These are phyloP conservation scores for Dendrocalamus latiflorus DNA, from an alignment of 202 grass and related monocot species.

Conservation along the genomic window DNA sequence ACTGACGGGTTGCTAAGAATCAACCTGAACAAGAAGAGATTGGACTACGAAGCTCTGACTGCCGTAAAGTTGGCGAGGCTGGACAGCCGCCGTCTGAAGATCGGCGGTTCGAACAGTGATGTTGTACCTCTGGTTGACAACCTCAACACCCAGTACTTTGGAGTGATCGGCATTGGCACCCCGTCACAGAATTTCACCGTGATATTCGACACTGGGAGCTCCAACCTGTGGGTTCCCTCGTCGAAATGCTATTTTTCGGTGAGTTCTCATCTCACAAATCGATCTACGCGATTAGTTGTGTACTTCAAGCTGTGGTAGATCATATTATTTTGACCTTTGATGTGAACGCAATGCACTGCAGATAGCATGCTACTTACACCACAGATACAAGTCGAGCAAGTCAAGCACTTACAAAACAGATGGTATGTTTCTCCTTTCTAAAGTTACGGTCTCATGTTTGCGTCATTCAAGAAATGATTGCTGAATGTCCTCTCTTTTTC, in stretches of 20 bases:
- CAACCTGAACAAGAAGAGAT: slow-evolving; percentile 46
- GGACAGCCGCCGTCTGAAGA: slow-evolving; percentile 2
- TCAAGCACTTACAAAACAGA: slow-evolving; percentile 73
- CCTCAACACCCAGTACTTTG: slow-evolving; percentile 75
- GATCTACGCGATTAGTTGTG: not conserved
- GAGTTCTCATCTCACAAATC: not conserved
- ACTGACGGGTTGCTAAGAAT: slow-evolving; percentile 51
- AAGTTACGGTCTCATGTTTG: not conserved
- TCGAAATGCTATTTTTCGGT: slow-evolving; percentile 85
- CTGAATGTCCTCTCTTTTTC: not conserved
- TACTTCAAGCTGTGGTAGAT: not conserved
- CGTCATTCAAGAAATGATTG: not conserved
- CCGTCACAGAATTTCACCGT: slow-evolving; percentile 73
- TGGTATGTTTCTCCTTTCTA: slow-evolving; percentile 26
- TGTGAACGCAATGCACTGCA: slow-evolving; percentile 27
- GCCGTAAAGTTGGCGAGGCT: slow-evolving; percentile 42
- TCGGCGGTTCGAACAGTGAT: slow-evolving; percentile 23
- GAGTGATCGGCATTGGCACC: slow-evolving; percentile 55
- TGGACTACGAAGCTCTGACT: slow-evolving; percentile 34
- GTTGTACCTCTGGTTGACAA: slow-evolving; percentile 63
- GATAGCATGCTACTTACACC: slow-evolving; percentile 86
- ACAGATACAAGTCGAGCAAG: slow-evolving; percentile 53
- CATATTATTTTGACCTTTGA: not conserved
- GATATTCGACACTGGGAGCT: slow-evolving; percentile 79
- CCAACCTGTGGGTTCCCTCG: slow-evolving; percentile 82